Base-by-base conservation (phyloP, 2,329 filamentous ascomycete species). In the Pseudocercospora macadamiae region DNA sequence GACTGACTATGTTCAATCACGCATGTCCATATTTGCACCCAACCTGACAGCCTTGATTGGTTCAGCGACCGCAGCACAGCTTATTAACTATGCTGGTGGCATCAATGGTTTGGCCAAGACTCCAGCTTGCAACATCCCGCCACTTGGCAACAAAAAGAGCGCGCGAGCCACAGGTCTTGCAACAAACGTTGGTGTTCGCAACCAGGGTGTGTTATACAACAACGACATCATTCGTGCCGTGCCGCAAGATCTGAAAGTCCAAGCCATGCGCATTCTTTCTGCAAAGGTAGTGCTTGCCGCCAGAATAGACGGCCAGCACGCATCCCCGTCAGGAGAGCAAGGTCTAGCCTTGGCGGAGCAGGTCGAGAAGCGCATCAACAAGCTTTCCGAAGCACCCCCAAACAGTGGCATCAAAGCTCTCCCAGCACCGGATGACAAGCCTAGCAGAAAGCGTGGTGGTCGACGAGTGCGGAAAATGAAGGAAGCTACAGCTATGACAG, bases 401-500 rank as follows among this genome's bases (percentile, higher is more conserved):
- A 97, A 96, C 77, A 92, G 95, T 71, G 92, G 92, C 2, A 84
- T 86, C 14, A 87, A 91, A 61, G 95, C 95, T 1, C 83, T 97
- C 0, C 93, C 93, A 1, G 90, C 91, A 0, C 95, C 95, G 0
- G 95, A 97, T 71, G 95, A 99, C 76, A 99, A 97, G 74, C 95
- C 92, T 1, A 87, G 90, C 0, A 84, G 93, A 30, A 99, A 99
- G 75, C 89, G 95, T 64, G 95, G 95, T 74, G 95, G 95, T 52
- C 83, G 93, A 55, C 83, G 92, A 65, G 95, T 93, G 10, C 83
- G 95, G 57, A 96, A 96, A 75, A 93, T 93, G 60, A 99, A 99
- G 82, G 95, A 96, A 75, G 93, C 93, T 3, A 91, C 91, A 5
- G 93, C 95, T 60, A 96, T 97, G 91, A 99, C 95, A 0, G 95